Evolutionary conservation across 352 stramenopile genomes (phyloP).

Genomic region (Pythium insidiosum): DNA sequence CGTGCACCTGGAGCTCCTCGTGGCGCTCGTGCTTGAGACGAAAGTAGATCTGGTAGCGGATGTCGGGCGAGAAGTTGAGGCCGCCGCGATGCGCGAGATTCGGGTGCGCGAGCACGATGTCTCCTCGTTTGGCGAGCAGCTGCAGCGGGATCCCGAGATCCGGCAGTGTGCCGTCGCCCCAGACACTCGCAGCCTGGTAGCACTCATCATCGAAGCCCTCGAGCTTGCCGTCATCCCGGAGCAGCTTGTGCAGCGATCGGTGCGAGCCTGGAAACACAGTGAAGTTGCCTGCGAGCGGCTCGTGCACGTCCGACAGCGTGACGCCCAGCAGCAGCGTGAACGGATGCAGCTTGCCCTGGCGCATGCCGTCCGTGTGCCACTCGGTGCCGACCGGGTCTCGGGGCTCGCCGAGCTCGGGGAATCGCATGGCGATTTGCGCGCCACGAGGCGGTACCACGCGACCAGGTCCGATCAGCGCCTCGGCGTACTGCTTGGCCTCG

Average conservation of each 20-base stretch:
- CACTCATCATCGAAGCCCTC: slow-evolving; percentile 45
- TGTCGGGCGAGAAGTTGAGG: slow-evolving; percentile 75
- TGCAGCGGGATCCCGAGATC: slow-evolving; percentile 55
- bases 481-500: slow-evolving; percentile 44
- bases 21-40: slow-evolving; percentile 69
- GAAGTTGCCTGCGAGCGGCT: slow-evolving; percentile 58
- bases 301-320: slow-evolving; percentile 55
- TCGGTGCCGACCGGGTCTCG: slow-evolving; percentile 58
- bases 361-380: slow-evolving; percentile 82
- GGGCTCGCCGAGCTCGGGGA: slow-evolving; percentile 54
- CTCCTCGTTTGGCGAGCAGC: slow-evolving; percentile 39
- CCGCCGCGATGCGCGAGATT: slow-evolving; percentile 67
- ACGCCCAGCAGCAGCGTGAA: slow-evolving; percentile 66
- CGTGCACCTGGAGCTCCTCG: slow-evolving; percentile 19
- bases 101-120: slow-evolving; percentile 67
- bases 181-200: slow-evolving; percentile 63
- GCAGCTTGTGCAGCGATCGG: slow-evolving; percentile 29
- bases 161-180: slow-evolving; percentile 61
- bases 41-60: slow-evolving; percentile 82
- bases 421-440: slow-evolving; percentile 65
- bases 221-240: slow-evolving; percentile 46
- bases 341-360: slow-evolving; percentile 57
- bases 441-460: slow-evolving; percentile 38
- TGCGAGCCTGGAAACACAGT: slow-evolving; percentile 71
- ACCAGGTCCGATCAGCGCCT: slow-evolving; percentile 41